Evolutionary conservation across 768 basidiomycete genomes (phyloP).

Genomic region (Amanita subjunquillea): DNA sequence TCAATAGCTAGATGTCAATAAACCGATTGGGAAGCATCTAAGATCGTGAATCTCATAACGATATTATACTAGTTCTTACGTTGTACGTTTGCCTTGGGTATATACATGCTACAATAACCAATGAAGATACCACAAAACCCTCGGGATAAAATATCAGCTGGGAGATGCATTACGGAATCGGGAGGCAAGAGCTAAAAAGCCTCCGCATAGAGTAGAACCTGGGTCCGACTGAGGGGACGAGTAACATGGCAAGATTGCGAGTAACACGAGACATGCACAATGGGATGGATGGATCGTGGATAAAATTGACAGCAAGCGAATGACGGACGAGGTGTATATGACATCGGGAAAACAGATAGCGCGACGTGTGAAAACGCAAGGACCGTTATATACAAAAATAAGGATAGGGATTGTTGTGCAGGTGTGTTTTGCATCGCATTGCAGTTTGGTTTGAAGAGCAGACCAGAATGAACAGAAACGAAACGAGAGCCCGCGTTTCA

Average conservation of each 20-base stretch:
- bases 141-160: not conserved
- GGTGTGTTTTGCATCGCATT: not conserved
- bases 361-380: not conserved
- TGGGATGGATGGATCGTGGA: not conserved
- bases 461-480: not conserved
- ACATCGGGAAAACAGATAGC: not conserved
- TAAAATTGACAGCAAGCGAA: not conserved
- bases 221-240: not conserved
- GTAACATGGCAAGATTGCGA: not conserved
- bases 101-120: not conserved
- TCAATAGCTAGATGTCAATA: not conserved
- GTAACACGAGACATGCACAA: conserved; percentile 2
- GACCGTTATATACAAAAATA: conserved; percentile 5
- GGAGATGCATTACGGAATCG: not conserved
- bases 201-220: not conserved
- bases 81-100: not conserved
- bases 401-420: not conserved
- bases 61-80: conserved; percentile 2
- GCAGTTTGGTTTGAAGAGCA: not conserved
- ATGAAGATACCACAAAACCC: not conserved
- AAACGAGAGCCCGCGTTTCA: not conserved
- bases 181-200: too few relatives aligned
- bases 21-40: not conserved
- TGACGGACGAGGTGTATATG: not conserved
- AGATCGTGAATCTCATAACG: not conserved